Percentiles rank a stretch among this genome's conserved stretches.
phyloP scores from a whole-genome alignment of 2,329 filamentous ascomycete genomes.

The Peltaster fructicola region DNA sequence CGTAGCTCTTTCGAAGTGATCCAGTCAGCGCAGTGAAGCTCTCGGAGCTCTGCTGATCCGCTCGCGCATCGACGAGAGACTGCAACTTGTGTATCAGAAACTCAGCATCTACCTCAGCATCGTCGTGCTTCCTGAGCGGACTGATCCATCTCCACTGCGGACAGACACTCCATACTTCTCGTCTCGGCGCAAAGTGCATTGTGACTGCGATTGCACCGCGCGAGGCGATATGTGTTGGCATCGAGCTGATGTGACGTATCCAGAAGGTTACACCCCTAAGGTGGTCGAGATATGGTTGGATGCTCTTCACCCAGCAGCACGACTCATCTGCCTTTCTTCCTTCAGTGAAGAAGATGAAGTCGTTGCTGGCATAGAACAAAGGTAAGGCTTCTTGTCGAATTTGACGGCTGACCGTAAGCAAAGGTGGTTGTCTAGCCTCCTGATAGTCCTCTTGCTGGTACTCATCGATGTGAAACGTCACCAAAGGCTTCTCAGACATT shows the following conservation, averaged over 20 bases:
- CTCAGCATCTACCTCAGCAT: conserved; percentile 9
- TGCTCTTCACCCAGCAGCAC: conserved; percentile 11
- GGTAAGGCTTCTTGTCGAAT: conserved; percentile 14
- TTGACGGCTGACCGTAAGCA: conserved; percentile 13
- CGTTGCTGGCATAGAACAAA: conserved; percentile 14
- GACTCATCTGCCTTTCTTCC: conserved; percentile 12
- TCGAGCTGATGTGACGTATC: conserved; percentile 12
- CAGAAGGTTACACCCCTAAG: conserved; percentile 12
- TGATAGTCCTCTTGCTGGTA: conserved; percentile 14
- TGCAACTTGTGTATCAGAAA: conserved; percentile 9
- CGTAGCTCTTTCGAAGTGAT: too few relatives aligned
- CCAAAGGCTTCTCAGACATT: conserved; percentile 8
- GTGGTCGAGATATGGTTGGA: conserved; percentile 7
- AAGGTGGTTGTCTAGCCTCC: conserved; percentile 12
- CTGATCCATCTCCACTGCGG: conserved; percentile 14
- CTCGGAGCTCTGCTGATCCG: background rate
- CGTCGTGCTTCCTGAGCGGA: conserved; percentile 10
- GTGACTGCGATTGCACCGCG: background rate
- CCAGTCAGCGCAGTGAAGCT: background rate
- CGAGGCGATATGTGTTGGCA: conserved; percentile 5
- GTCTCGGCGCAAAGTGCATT: background rate
- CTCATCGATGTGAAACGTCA: conserved; percentile 15
- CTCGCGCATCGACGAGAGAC: conserved; percentile 1
- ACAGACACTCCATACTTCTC: conserved; percentile 9
- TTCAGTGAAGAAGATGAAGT: conserved; percentile 16